Base-by-base conservation (phyloP, 1,284 basidiomycete species). In the Ustilago sp. region DNA sequence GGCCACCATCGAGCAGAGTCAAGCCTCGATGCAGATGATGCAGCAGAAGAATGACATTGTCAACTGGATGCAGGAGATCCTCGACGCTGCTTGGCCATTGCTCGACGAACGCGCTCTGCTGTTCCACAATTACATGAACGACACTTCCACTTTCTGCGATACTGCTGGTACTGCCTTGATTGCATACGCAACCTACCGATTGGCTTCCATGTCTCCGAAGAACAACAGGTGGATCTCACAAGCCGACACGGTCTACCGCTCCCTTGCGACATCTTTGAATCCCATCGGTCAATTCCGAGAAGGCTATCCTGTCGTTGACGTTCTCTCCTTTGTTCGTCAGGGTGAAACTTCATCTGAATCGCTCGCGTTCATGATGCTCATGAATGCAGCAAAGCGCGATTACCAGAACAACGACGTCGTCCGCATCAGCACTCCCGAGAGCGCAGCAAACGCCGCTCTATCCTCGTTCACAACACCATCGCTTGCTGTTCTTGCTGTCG, bases 1-100 rank as follows among this genome's bases (percentile, higher is more conserved):
- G 1, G 91, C 90, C 0, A 93, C 92, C 5, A 91, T 94, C 63
- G 87, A 89, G 73, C 88, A 90, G 61, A 92, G 92, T 1, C 63
- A 74, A 0, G 92, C 88, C 67, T 87, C 89, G 1, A 83, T 86
- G 23, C 81, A 86, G 2, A 88, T 94, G 80, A 80, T 88, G 57
- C 83, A 78, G 28, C 88, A 94, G 84, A 89, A 90, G 69, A 87
- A 84, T 0, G 90, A 94, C 73, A 88, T 95, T 12, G 86, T 87
- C 4, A 82, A 83, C 7, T 94, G 93, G 93, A 88, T 91, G 7
- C 85, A 87, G 28, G 92, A 94, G 84, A 92, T 94, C 60, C 90
- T 94, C 62, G 84, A 83, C n/a, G 92, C 88, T 6, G 91, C 93
- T 86, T 94, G 91, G 82, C 78, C 86, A 3, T 79, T 89, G 64